A percentile compares a stretch with the other conserved stretches of the same genome.
Evolutionary conservation across 257 asterid species (phyloP).

Genomic region (Solanum dulcamara): DNA sequence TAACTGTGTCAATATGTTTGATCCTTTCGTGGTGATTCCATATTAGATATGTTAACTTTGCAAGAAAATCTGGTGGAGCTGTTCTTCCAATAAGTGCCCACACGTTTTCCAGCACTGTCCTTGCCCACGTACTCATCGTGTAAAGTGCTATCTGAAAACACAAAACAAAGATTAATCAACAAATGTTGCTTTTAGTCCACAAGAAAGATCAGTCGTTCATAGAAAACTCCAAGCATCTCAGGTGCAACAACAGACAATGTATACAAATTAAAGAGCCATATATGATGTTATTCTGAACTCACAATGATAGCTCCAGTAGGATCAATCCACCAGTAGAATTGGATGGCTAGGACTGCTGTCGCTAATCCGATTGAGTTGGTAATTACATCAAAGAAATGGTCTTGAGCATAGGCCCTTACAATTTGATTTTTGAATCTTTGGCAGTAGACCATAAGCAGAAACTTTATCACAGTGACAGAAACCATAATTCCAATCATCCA

Average conservation of each 20-base stretch:
- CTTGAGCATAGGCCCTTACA: constrained; percentile 83
- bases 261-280: neutral
- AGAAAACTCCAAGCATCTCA: neutral
- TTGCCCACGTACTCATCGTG: constrained; percentile 82
- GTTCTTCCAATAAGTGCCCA: constrained; percentile 78
- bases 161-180: neutral
- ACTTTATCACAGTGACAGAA: constrained; percentile 73
- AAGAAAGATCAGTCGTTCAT: neutral
- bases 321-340: constrained; percentile 89
- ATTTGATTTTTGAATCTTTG: constrained; percentile 73
- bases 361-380: constrained; percentile 77
- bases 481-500: constrained; percentile 97
- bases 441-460: constrained; percentile 66
- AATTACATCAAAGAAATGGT: constrained; percentile 79
- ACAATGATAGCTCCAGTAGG: constrained; percentile 82
- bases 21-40: constrained; percentile 81
- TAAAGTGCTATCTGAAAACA: constrained; percentile 62
- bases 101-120: constrained; percentile 76
- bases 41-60: constrained; percentile 64
- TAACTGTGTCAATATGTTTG: constrained; percentile 73
- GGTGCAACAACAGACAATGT: neutral
- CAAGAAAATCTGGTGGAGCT: constrained; percentile 89
- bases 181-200: neutral
- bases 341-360: constrained; percentile 66
- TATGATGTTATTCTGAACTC: constrained; percentile 11